phyloP scores from a whole-genome alignment of 345 rosid genomes.

The Microcos paniculata region DNA sequence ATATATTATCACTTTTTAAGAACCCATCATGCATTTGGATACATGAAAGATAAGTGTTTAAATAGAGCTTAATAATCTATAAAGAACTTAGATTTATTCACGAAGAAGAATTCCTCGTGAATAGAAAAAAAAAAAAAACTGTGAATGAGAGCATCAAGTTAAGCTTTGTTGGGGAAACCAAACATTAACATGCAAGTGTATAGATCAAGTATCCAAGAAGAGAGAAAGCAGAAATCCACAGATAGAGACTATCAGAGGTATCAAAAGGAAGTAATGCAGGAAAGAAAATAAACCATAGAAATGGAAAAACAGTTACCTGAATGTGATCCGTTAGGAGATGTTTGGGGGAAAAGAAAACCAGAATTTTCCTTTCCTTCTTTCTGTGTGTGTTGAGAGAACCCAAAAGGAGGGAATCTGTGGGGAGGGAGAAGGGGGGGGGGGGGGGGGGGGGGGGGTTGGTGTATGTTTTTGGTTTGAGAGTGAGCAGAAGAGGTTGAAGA shows the following conservation, averaged over 20 bases:
- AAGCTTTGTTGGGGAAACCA: neutral
- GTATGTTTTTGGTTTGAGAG: too few relatives aligned
- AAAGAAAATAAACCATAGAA: neutral
- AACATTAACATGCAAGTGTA: constrained; percentile 9
- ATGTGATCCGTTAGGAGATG: neutral
- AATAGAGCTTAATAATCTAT: too few relatives aligned
- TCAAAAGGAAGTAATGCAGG: neutral
- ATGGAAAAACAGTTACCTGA: neutral
- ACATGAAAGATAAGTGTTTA: neutral
- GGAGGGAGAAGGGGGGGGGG: neutral
- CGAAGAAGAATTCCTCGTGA: too few relatives aligned
- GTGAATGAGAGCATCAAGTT: neutral
- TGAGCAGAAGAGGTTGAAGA: too few relatives aligned
- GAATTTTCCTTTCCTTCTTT: neutral
- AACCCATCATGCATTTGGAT: neutral
- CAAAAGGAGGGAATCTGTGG: neutral
- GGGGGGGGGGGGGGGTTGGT: neutral
- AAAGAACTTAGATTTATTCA: too few relatives aligned
- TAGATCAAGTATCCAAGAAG: neutral
- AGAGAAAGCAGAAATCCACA: neutral
- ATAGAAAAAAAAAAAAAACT: neutral
- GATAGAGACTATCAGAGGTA: neutral
- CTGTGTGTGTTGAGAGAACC: neutral
- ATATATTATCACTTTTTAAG: neutral
- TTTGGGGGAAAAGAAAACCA: neutral